These are phyloP conservation scores for Calonectria hawksworthii DNA, from an alignment of 2,329 filamentous ascomycete genomes.

Conservation along the genomic window DNA sequence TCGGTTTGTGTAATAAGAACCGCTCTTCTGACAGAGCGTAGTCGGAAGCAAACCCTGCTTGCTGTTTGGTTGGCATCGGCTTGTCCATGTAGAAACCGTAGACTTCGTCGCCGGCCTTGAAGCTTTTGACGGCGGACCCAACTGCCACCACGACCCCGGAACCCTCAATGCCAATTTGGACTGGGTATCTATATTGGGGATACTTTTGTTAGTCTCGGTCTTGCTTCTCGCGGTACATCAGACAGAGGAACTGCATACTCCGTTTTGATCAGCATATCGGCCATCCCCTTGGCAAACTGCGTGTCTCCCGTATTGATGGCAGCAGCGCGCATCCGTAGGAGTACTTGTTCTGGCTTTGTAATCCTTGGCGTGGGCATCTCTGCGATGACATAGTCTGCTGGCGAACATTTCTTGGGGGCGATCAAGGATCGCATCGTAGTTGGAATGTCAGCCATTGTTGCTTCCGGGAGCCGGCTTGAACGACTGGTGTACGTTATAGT, in stretches of 20 bases:
- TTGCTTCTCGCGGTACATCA: neutral
- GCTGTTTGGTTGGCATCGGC: slow-evolving; percentile 49
- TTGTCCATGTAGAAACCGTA: slow-evolving; percentile 56
- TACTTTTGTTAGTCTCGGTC: neutral
- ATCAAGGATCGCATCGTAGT: slow-evolving; percentile 60
- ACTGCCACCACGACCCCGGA: slow-evolving; percentile 51
- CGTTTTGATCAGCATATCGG: slow-evolving; percentile 48
- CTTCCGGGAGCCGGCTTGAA: neutral
- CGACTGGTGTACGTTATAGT: neutral
- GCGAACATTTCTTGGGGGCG: slow-evolving; percentile 55
- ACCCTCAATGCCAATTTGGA: slow-evolving; percentile 47
- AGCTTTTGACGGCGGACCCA: slow-evolving; percentile 43
- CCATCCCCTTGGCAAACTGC: slow-evolving; percentile 44
- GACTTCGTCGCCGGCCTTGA: slow-evolving; percentile 54
- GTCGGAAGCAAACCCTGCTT: slow-evolving; percentile 55
- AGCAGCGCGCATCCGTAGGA: slow-evolving; percentile 57
- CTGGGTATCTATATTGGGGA: slow-evolving; percentile 34
- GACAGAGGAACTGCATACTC: slow-evolving; percentile 25
- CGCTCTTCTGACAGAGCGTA: slow-evolving; percentile 54
- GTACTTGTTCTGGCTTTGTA: slow-evolving; percentile 56
- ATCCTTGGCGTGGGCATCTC: slow-evolving; percentile 62
- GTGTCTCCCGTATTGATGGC: slow-evolving; percentile 54
- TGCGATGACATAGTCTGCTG: slow-evolving; percentile 54
- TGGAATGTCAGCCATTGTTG: slow-evolving; percentile 50
- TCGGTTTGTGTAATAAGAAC: slow-evolving; percentile 52